phyloP scores from a whole-genome alignment of 495 filamentous ascomycete species.

The Pyronema omphalodes region DNA sequence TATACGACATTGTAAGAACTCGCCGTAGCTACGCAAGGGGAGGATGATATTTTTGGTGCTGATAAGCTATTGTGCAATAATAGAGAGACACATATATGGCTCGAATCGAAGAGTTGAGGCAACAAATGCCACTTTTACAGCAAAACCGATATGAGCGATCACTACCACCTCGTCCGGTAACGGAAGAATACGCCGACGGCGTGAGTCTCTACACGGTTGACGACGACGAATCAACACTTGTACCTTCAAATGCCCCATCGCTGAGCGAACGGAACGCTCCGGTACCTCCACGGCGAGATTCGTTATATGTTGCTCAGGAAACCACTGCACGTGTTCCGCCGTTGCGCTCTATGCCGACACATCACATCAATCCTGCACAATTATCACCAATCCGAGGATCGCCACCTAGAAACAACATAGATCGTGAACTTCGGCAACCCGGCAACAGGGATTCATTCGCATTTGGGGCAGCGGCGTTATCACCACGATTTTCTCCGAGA shows the following conservation, averaged over 20 bases:
- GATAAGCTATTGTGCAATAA: conserved; percentile 1
- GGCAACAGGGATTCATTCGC: conserved; percentile 20
- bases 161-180: not conserved
- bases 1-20: conserved; percentile 66
- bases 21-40: not conserved
- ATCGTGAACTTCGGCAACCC: not conserved
- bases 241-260: conserved; percentile 28
- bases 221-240: conserved; percentile 29
- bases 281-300: conserved; percentile 26
- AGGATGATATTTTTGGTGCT: not conserved
- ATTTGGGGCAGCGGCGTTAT: conserved; percentile 20
- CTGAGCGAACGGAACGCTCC: conserved; percentile 20
- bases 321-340: conserved; percentile 12
- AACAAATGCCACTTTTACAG: conserved; percentile 42
- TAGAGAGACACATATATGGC: conserved; percentile 77
- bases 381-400: conserved; percentile 9
- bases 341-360: conserved; percentile 14
- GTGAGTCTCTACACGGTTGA: conserved; percentile 34
- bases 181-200: conserved; percentile 20
- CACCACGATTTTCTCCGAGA: conserved; percentile 13
- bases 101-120: conserved; percentile 66
- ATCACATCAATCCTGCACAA: conserved; percentile 13
- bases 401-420: not conserved
- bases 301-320: conserved; percentile 21
- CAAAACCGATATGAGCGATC: conserved; percentile 35